Evolutionary conservation across 163 green algal species (phyloP).

Genomic region (Coccomyxa subellipsoidea): DNA sequence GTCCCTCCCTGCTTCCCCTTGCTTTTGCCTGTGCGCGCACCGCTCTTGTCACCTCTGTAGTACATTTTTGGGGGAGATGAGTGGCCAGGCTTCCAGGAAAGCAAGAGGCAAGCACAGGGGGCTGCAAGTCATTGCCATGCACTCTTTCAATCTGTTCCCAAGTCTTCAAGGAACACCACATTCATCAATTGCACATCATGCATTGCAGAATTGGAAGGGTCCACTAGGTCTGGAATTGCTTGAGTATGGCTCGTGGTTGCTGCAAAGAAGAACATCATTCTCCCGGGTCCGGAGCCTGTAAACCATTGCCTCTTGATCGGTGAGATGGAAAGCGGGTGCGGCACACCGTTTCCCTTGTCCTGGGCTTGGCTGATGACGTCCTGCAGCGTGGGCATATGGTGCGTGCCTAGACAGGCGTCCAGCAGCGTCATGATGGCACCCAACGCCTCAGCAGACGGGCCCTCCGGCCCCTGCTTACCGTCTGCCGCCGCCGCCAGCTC

Average conservation of each 20-base stretch:
- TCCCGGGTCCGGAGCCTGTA: too few species aligned
- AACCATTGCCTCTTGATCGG: too few species aligned
- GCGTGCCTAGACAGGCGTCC: conserved; percentile 36
- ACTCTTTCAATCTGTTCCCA: too few species aligned
- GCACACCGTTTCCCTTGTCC: too few species aligned
- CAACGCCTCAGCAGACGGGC: conserved; percentile 32
- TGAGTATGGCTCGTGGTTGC: too few species aligned
- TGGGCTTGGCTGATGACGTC: conserved; percentile 3
- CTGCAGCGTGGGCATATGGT: neutral
- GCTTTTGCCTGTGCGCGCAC: neutral
- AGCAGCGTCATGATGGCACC: conserved; percentile 47
- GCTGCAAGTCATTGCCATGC: neutral
- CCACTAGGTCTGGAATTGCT: too few species aligned
- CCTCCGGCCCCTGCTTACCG: neutral
- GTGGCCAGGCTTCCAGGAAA: neutral
- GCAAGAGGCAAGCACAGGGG: neutral
- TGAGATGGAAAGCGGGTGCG: too few species aligned
- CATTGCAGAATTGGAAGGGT: too few species aligned
- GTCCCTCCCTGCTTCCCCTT: neutral
- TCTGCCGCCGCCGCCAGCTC: neutral
- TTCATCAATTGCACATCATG: too few species aligned
- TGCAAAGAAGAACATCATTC: too few species aligned
- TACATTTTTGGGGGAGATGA: neutral
- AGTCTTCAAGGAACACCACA: too few species aligned
- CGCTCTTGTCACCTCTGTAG: neutral